phyloP scores from a whole-genome alignment of 352 stramenopile genomes.

The Saprolegnia parasitica region DNA sequence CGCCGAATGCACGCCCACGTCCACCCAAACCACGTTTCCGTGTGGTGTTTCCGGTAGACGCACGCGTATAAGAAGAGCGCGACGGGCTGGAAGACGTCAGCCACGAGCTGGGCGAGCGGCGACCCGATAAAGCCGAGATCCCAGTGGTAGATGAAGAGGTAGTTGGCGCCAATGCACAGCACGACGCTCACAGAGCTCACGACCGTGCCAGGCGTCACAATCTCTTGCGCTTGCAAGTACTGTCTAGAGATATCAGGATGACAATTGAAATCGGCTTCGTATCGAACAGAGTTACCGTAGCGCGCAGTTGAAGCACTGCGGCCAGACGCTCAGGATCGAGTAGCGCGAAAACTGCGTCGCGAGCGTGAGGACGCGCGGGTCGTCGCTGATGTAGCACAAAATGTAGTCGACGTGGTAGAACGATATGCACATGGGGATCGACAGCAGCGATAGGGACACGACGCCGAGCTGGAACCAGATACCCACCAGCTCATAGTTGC shows the following conservation, averaged over 20 bases:
- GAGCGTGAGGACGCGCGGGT: constrained; percentile 9
- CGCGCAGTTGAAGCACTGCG: constrained; percentile 27
- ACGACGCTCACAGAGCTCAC: constrained; percentile 25
- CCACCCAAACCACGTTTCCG: constrained; percentile 29
- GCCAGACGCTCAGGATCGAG: constrained; percentile 27
- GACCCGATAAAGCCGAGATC: constrained; percentile 25
- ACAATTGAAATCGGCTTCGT: neutral
- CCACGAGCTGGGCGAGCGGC: constrained; percentile 23
- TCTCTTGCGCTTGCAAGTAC: constrained; percentile 28
- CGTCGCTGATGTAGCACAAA: constrained; percentile 13
- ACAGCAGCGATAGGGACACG: constrained; percentile 7
- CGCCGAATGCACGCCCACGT: constrained; percentile 19
- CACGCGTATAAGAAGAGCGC: constrained; percentile 16
- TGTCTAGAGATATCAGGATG: too few species aligned
- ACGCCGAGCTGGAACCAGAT: constrained; percentile 31
- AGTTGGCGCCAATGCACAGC: constrained; percentile 25
- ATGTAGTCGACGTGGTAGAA: constrained; percentile 25
- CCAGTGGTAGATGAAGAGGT: constrained; percentile 21
- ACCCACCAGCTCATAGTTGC: constrained; percentile 27
- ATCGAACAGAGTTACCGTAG: neutral
- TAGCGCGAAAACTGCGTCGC: constrained; percentile 20
- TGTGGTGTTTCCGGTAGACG: constrained; percentile 10
- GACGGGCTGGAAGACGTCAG: constrained; percentile 24
- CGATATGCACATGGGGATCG: constrained; percentile 16
- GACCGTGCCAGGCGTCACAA: constrained; percentile 22